Base-by-base conservation (phyloP, 192 early-diverging fungal genomes). In the Entomortierella beljakovae region DNA sequence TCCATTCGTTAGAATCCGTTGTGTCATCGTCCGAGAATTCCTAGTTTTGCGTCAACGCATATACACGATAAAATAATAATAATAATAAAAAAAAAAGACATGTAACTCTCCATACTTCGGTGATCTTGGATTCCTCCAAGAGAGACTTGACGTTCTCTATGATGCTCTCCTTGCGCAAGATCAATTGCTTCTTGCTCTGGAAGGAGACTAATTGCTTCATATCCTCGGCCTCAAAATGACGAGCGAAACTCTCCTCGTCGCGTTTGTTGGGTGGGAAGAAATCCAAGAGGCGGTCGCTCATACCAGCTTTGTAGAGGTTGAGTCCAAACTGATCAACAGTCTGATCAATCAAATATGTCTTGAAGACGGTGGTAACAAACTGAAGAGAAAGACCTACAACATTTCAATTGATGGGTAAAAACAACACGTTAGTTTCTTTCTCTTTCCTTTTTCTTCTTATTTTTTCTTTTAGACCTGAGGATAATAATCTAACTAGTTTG, bases 181-280 rank as follows among this genome's bases (percentile, higher is more conserved):
- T 85, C 40, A 88, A 88, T 80, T 92, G 91, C 31, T 90, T 87
- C 68, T 90, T 92, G 53, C 85, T 90, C 75, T 93, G 90, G 85
- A 92, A 93, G 49, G 91, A 92, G 31, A 94, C 92, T 26, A 98
- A 80, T 56, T 90, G 88, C 81, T 95, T 94, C 90, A 98, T 89
- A 42, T 94, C 95, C 73, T 96, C 92, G 52, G 90, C 94, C 80
- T 95, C 94, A 85, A 97, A 97, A 84, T 98, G 96, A 48, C 92
- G 92, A 53, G 89, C 90, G 70, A 98, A 88, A 80, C 91, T 92
- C 61, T 96, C 94, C 63, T 93, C 92, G 73, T 92, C 89, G 68
- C 95, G 90, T 84, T 96, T 96, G 81, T 90, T 94, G 52, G 90
- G 90, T 50, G 97, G 97, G 87, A 98, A 97, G 63, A 98, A 96